Evolutionary conservation across 1,139 yeast species (phyloP).

Genomic region (Suhomyces anneliseae): DNA sequence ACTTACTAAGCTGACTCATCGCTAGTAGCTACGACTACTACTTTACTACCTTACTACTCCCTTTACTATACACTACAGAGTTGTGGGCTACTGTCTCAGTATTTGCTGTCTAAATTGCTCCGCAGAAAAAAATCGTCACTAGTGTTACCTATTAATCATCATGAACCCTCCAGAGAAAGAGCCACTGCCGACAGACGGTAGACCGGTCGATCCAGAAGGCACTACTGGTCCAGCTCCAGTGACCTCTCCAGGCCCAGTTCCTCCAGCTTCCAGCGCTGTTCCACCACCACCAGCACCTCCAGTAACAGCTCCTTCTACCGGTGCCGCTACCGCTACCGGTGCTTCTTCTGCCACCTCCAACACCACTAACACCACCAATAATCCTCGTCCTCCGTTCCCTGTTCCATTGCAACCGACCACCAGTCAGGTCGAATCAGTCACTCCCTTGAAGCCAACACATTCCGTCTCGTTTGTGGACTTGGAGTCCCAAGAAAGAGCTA

Average conservation of each 20-base stretch:
- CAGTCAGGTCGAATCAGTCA: constrained; percentile 8
- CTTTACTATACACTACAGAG: not conserved
- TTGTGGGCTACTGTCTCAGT: not conserved
- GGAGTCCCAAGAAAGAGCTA: constrained; percentile 39
- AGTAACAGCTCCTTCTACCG: too few relatives aligned
- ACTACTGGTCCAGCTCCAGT: not conserved
- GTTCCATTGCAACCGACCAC: not conserved
- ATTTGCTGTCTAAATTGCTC: not conserved
- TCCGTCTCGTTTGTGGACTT: constrained; percentile 43
- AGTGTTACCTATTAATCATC: not conserved
- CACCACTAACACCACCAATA: not conserved
- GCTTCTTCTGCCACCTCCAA: too few relatives aligned
- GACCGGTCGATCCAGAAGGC: too few relatives aligned
- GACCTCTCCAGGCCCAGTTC: not conserved
- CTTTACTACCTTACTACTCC: not conserved
- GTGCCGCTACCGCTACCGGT: too few relatives aligned
- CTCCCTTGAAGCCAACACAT: constrained; percentile 15
- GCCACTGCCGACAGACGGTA: constrained; percentile 7
- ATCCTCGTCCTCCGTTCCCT: not conserved
- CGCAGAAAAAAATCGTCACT: not conserved
- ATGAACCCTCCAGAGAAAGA: constrained; percentile 2
- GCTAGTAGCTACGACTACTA: not conserved
- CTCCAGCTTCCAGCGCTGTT: too few relatives aligned
- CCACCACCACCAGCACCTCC: too few relatives aligned
- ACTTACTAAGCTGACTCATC: too few relatives aligned